Conservation (phyloP, 371 early-diverging fungal genomes). For the Chytridiales sp. region DNA sequence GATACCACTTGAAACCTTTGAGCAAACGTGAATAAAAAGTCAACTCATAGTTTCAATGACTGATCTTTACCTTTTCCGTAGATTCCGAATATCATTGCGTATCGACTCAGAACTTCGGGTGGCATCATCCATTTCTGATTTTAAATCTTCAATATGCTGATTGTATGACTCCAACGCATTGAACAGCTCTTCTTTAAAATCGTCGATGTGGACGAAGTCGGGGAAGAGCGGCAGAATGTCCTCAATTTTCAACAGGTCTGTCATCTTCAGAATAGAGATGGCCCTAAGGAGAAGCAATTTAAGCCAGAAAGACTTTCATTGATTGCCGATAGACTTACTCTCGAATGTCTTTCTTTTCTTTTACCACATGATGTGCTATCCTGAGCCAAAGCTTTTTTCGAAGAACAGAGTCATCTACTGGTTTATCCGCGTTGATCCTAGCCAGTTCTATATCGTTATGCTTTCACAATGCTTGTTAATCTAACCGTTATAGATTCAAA, state of each 20-base stretch:
- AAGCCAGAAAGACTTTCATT: background rate
- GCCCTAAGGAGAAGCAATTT: constrained; percentile 52
- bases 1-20: constrained; percentile 52
- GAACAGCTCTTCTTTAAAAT: constrained; percentile 90
- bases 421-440: constrained; percentile 84
- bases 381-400: constrained; percentile 87
- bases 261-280: constrained; percentile 75
- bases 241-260: constrained; percentile 85
- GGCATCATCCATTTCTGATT: constrained; percentile 87
- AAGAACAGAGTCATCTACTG: constrained; percentile 73
- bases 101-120: constrained; percentile 81
- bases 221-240: constrained; percentile 95
- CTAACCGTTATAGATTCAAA: constrained; percentile 28
- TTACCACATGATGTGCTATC: constrained; percentile 87
- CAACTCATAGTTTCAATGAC: constrained; percentile 3
- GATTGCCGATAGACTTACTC: constrained; percentile 42
- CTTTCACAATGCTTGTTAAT: constrained; percentile 31
- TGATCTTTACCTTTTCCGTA: constrained; percentile 59
- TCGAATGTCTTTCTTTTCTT: constrained; percentile 77
- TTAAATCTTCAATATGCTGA: constrained; percentile 72
- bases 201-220: constrained; percentile 90
- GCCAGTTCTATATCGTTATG: constrained; percentile 84
- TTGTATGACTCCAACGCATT: constrained; percentile 83
- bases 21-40: background rate
- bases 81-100: constrained; percentile 72